Evolutionary conservation across 2,329 filamentous ascomycete genomes (phyloP).

Genomic region (Aspergillus caelatus): DNA sequence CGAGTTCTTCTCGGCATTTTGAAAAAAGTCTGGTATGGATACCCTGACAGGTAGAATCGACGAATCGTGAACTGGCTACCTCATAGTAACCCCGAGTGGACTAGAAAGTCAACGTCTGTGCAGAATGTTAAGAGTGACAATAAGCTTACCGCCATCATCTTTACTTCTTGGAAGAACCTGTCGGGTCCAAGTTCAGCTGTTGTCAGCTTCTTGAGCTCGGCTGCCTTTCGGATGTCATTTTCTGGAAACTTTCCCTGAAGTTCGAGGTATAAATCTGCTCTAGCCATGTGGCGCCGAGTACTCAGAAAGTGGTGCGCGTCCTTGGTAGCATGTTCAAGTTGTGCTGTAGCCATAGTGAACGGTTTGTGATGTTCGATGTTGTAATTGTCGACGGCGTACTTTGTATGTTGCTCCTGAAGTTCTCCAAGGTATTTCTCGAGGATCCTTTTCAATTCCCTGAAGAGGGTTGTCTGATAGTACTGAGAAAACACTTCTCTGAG

Average conservation of each 20-base stretch:
- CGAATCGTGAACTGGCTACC: constrained; percentile 41
- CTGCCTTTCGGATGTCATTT: constrained; percentile 24
- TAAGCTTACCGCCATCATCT: constrained; percentile 45
- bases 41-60: constrained; percentile 43
- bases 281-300: constrained; percentile 21
- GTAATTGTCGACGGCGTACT: constrained; percentile 54
- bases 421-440: constrained; percentile 52
- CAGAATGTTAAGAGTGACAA: background rate
- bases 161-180: constrained; percentile 39
- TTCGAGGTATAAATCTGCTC: constrained; percentile 20
- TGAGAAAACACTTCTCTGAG: constrained; percentile 44
- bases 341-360: constrained; percentile 53
- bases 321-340: constrained; percentile 27
- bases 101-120: constrained; percentile 27
- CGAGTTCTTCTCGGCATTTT: constrained; percentile 37
- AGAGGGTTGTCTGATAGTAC: constrained; percentile 40
- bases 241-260: constrained; percentile 17
- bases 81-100: constrained; percentile 43
- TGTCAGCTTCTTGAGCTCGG: constrained; percentile 29
- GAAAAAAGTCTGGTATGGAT: constrained; percentile 40
- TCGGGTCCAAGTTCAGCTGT: constrained; percentile 36
- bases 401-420: constrained; percentile 43
- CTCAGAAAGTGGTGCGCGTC: constrained; percentile 17
- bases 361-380: constrained; percentile 58
- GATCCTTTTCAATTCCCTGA: constrained; percentile 37